phyloP scores from a whole-genome alignment of 2,329 filamentous ascomycete genomes.

The Neonectria coccinea region DNA sequence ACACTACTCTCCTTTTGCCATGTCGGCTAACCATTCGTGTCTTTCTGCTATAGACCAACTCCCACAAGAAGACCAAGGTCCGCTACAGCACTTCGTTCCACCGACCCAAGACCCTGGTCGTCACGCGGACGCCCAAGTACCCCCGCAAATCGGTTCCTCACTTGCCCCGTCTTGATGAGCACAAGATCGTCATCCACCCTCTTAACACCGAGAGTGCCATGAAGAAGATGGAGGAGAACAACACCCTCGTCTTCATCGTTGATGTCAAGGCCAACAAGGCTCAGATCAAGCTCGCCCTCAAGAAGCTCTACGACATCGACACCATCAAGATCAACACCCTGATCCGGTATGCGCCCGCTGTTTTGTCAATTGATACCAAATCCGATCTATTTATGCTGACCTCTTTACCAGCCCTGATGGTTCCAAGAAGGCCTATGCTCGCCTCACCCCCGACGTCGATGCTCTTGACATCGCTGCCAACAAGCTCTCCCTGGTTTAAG shows the following conservation, averaged over 20 bases:
- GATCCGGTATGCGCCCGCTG: slow-evolving; percentile 76
- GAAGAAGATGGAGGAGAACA: slow-evolving; percentile 99
- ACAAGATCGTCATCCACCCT: slow-evolving; percentile 97
- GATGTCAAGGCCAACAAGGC: slow-evolving; percentile 99
- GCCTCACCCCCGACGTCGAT: slow-evolving; percentile 95
- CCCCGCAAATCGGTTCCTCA: slow-evolving; percentile 94
- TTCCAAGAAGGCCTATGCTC: slow-evolving; percentile 98
- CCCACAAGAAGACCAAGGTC: slow-evolving; percentile 92
- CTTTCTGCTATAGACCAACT: slow-evolving; percentile 57
- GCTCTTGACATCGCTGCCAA: slow-evolving; percentile 99
- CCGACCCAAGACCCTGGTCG: slow-evolving; percentile 94
- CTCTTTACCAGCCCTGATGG: slow-evolving; percentile 79
- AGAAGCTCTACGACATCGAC: slow-evolving; percentile 99
- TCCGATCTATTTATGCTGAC: slow-evolving; percentile 37
- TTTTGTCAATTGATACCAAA: background rate
- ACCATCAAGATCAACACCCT: slow-evolving; percentile 99
- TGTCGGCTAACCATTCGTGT: slow-evolving; percentile 19
- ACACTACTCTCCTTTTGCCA: background rate
- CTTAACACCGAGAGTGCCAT: slow-evolving; percentile 99
- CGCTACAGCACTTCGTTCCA: slow-evolving; percentile 95
- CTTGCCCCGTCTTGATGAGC: slow-evolving; percentile 91
- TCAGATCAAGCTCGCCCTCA: slow-evolving; percentile 97
- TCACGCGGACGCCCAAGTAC: slow-evolving; percentile 94
- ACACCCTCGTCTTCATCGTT: slow-evolving; percentile 98
- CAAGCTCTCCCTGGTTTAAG: slow-evolving; percentile 97